Percentiles rank a stretch among this genome's conserved stretches.
Conservation (phyloP, 2,329 filamentous ascomycete species). For the Grosmannia penicillata region DNA sequence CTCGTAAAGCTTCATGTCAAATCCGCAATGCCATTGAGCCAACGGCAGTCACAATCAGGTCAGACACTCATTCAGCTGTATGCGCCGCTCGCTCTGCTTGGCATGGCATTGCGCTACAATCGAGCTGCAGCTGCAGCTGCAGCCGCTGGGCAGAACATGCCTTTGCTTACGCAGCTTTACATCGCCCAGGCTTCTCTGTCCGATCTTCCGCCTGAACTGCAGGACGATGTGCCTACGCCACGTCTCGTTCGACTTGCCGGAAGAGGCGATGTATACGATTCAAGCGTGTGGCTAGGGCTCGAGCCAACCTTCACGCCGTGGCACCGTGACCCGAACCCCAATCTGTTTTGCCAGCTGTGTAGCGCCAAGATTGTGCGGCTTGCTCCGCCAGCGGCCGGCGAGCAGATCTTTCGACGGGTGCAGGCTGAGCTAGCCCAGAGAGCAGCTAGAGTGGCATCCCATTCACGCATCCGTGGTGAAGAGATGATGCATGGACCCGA, state of each 20-base stretch:
- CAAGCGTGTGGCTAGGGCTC: conserved; percentile 77
- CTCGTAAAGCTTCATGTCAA: conserved; percentile 5
- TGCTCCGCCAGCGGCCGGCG: conserved; percentile 48
- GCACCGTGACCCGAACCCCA: conserved; percentile 88
- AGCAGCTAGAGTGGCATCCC: conserved; percentile 11
- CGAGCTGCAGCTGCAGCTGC: not conserved
- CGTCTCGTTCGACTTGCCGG: conserved; percentile 46
- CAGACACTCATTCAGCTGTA: conserved; percentile 38
- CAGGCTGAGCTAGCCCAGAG: conserved; percentile 22
- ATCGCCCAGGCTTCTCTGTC: conserved; percentile 67
- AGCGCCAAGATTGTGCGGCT: conserved; percentile 61
- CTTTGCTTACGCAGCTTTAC: conserved; percentile 44
- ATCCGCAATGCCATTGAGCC: not conserved
- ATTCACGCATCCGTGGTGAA: conserved; percentile 47
- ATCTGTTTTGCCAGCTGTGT: conserved; percentile 73
- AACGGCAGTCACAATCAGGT: conserved; percentile 5
- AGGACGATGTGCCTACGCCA: conserved; percentile 53
- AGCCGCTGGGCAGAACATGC: not conserved
- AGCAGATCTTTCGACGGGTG: conserved; percentile 43
- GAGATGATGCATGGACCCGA: conserved; percentile 88
- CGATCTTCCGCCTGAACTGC: conserved; percentile 49
- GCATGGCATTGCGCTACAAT: conserved; percentile 39
- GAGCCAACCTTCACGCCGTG: conserved; percentile 81
- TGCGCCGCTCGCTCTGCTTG: conserved; percentile 49
- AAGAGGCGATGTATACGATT: conserved; percentile 72